phyloP scores from a whole-genome alignment of 2,329 filamentous ascomycete genomes.

The Periconia macrospinosa region DNA sequence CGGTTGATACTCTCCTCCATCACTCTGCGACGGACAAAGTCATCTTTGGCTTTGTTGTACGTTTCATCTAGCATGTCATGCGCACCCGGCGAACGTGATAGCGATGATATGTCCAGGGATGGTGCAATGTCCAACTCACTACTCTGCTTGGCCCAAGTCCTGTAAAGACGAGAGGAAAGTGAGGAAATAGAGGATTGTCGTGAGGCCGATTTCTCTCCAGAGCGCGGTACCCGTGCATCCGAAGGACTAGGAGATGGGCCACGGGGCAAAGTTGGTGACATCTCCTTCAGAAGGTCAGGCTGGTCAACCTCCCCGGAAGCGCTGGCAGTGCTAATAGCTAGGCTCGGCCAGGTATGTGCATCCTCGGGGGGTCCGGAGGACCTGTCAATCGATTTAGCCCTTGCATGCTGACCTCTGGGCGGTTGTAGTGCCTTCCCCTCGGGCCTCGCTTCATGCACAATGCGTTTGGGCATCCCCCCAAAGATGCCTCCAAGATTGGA shows the following conservation, averaged over 20 bases:
- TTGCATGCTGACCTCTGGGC: slow-evolving; percentile 47
- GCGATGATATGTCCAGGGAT: slow-evolving; percentile 17
- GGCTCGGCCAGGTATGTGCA: slow-evolving; percentile 65
- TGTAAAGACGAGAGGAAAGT: slow-evolving; percentile 35
- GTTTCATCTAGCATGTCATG: slow-evolving; percentile 32
- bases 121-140: slow-evolving; percentile 27
- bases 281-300: slow-evolving; percentile 50
- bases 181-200: slow-evolving; percentile 46
- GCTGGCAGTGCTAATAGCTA: slow-evolving; percentile 64
- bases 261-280: slow-evolving; percentile 36
- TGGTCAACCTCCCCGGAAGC: slow-evolving; percentile 63
- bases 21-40: slow-evolving; percentile 40
- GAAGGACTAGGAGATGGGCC: slow-evolving; percentile 51
- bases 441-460: slow-evolving; percentile 49
- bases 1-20: slow-evolving; percentile 32
- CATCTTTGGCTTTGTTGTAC: slow-evolving; percentile 43
- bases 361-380: slow-evolving; percentile 61
- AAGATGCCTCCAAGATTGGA: slow-evolving; percentile 50
- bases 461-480: slow-evolving; percentile 48
- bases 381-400: slow-evolving; percentile 67
- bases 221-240: slow-evolving; percentile 21
- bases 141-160: slow-evolving; percentile 22
- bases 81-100: slow-evolving; percentile 15
- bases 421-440: slow-evolving; percentile 44
- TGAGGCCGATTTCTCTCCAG: slow-evolving; percentile 28